Evolutionary conservation across 805 yeast genomes (phyloP).

Genomic region (Candida sithepensis): DNA sequence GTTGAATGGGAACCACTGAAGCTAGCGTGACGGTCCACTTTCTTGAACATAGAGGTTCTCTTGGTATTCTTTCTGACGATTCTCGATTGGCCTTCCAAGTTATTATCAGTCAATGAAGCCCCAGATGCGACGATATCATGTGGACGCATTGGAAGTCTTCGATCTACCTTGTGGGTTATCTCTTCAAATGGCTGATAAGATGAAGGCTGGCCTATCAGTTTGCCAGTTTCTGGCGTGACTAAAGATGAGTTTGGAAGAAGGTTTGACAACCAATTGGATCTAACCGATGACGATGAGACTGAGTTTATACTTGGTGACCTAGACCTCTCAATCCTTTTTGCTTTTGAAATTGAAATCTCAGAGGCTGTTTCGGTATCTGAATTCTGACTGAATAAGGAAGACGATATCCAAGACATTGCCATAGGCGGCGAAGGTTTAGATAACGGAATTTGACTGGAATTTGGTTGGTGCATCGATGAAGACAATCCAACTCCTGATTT

Average conservation of each 20-base stretch:
- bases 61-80: background rate
- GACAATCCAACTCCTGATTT: background rate
- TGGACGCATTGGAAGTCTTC: too few relatives aligned
- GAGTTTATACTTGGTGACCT: background rate
- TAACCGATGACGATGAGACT: slow-evolving; percentile 2
- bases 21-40: slow-evolving; percentile 5
- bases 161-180: too few relatives aligned
- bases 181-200: slow-evolving; percentile 10
- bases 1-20: slow-evolving; percentile 39
- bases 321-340: background rate
- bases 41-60: slow-evolving; percentile 2
- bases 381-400: slow-evolving; percentile 2
- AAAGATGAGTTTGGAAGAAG: slow-evolving; percentile 30
- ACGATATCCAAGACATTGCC: slow-evolving; percentile 6
- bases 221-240: slow-evolving; percentile 31
- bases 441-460: too few relatives aligned
- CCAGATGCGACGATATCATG: too few relatives aligned
- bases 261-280: slow-evolving; percentile 25
- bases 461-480: too few relatives aligned
- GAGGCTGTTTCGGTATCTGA: background rate
- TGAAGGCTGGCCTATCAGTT: slow-evolving; percentile 24
- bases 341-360: background rate
- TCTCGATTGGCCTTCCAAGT: too few relatives aligned
- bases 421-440: background rate
- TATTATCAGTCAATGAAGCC: too few relatives aligned